Evolutionary conservation across 495 filamentous ascomycete species (phyloP).

Genomic region (Lasiosphaeriaceae sp.): DNA sequence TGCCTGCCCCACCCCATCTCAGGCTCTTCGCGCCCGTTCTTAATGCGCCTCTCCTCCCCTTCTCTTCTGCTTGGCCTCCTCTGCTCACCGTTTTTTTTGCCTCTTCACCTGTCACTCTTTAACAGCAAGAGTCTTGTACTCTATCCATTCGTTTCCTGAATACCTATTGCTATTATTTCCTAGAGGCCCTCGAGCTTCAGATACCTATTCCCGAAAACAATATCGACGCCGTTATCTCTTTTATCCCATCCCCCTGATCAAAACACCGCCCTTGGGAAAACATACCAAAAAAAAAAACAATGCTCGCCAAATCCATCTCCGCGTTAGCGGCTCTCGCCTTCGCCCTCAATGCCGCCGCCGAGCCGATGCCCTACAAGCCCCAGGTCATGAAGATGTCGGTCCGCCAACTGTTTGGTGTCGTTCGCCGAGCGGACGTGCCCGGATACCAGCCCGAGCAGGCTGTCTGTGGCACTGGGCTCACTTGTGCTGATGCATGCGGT

Average conservation of each 20-base stretch:
- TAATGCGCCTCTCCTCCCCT: slow-evolving; percentile 10
- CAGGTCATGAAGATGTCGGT: slow-evolving; percentile 35
- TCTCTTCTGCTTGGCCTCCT: slow-evolving; percentile 13
- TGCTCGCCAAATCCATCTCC: slow-evolving; percentile 37
- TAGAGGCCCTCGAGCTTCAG: neutral
- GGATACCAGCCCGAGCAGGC: slow-evolving; percentile 42
- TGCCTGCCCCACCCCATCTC: neutral
- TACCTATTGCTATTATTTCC: slow-evolving; percentile 9
- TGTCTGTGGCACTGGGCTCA: slow-evolving; percentile 36
- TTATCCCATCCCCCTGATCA: neutral
- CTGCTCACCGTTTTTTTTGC: slow-evolving; percentile 15
- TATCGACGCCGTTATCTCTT: neutral
- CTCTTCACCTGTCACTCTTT: slow-evolving; percentile 23
- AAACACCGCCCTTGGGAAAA: too few relatives aligned
- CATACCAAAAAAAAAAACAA: slow-evolving; percentile 18
- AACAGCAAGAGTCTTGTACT: slow-evolving; percentile 26
- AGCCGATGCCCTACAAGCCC: slow-evolving; percentile 41
- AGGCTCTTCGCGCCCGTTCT: slow-evolving; percentile 14
- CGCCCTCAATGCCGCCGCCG: slow-evolving; percentile 34
- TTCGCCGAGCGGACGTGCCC: slow-evolving; percentile 29
- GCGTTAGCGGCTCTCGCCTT: slow-evolving; percentile 38
- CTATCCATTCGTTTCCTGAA: slow-evolving; percentile 31
- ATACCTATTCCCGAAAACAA: neutral
- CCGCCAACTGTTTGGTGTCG: slow-evolving; percentile 37
- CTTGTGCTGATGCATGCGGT: slow-evolving; percentile 47